Evolutionary conservation across 2,329 filamentous ascomycete genomes (phyloP), one percentile per base, ranked within the genome.

Genomic region (Stemphylium vesicarium): DNA sequence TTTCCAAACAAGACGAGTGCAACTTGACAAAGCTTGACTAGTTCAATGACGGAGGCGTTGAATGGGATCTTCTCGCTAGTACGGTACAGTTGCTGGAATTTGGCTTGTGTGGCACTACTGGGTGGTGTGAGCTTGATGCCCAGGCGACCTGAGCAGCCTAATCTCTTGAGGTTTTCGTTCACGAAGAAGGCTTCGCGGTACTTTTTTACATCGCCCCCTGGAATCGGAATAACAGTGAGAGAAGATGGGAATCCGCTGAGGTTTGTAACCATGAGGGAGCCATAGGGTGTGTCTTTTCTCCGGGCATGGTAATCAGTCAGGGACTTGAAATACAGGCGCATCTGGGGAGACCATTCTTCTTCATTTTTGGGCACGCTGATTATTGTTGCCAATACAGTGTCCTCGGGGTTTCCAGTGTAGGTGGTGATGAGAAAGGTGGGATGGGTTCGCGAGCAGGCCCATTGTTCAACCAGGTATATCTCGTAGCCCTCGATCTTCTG

Each of bases 381-480:
- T 9, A 98, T 88, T 3, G 89, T 88, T 4, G 91, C 92, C 8
- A 89, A 78, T n/a, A 96, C 87, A 0, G 82, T 85, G 73, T 96
- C 90, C 31, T 86, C 87, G 31, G 86, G 82, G 66, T 97, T 92
- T 50, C 94, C 95, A 0, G 94, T 98, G 71, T 95, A 97, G 3
- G 93, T 96, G 37, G 90, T 90, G 62, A 98, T 96, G 44, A 96
- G 85, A 60, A 96, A 90, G 13, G 94, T 97, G 0, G 94, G 94
- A 59, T 96, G 92, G 52, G 87, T 84, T 47, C 95, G 87, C 11
- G 94, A 97, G 76, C 93, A 97, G 5, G 92, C 92, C 95, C 95
- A 99, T 81, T 99, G 95, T 75, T 98, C 95, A 62, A 98, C 92
- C 13, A 98, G 79, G 75, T 98, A 98, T 58, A 94, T 82, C 75